phyloP scores from a whole-genome alignment of 2,329 filamentous ascomycete species.

The Didymosphaeria variabile region DNA sequence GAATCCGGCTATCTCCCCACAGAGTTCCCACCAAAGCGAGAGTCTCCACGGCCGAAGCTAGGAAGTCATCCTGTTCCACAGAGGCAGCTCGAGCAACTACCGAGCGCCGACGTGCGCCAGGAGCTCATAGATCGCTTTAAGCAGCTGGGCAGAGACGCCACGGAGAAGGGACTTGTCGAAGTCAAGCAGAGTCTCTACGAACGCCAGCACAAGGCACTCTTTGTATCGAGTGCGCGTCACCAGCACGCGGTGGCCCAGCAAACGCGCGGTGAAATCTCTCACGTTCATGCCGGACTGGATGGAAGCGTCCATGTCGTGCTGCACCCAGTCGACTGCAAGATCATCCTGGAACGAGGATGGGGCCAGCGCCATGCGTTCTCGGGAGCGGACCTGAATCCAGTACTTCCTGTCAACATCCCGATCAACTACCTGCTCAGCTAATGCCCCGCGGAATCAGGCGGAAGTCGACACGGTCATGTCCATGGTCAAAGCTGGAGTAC shows the following conservation, averaged over 20 bases:
- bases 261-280: constrained; percentile 29
- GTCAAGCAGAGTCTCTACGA: constrained; percentile 26
- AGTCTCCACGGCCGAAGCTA: constrained; percentile 24
- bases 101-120: constrained; percentile 23
- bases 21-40: constrained; percentile 25
- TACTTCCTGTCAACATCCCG: constrained; percentile 22
- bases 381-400: constrained; percentile 17
- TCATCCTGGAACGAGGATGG: constrained; percentile 27
- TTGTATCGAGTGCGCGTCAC: constrained; percentile 21
- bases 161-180: constrained; percentile 25
- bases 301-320: constrained; percentile 30
- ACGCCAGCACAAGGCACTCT: constrained; percentile 27
- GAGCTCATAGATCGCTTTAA: constrained; percentile 21
- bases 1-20: constrained; percentile 24
- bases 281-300: constrained; percentile 30
- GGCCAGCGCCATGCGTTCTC: constrained; percentile 28
- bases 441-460: constrained; percentile 32
- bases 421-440: constrained; percentile 32
- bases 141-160: constrained; percentile 19
- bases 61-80: constrained; percentile 31
- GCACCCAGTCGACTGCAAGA: constrained; percentile 28
- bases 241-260: constrained; percentile 27
- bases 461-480: constrained; percentile 29
- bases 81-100: constrained; percentile 30
- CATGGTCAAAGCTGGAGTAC: constrained; percentile 27